These are phyloP conservation scores for Dissoconium aciculare DNA, from an alignment of 2,329 filamentous ascomycete species.

Conservation along the genomic window DNA sequence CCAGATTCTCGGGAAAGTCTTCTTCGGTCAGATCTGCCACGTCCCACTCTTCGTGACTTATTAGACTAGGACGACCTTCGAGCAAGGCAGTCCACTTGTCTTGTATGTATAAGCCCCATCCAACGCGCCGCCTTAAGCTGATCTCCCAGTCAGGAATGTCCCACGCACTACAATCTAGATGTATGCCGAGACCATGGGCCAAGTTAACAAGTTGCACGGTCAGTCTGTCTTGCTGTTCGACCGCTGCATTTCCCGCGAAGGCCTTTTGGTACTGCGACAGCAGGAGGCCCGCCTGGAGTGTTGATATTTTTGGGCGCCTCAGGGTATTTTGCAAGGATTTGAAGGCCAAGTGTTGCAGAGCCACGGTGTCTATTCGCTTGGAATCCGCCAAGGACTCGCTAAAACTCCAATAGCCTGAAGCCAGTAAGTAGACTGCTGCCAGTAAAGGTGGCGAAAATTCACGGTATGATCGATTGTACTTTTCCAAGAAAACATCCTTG, in stretches of 20 bases:
- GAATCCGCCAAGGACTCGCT: slow-evolving; percentile 37
- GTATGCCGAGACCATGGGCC: slow-evolving; percentile 27
- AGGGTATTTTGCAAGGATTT: slow-evolving; percentile 25
- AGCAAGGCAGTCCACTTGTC: slow-evolving; percentile 19
- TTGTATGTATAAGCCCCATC: slow-evolving; percentile 20
- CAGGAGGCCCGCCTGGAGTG: slow-evolving; percentile 27
- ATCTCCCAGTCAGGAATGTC: slow-evolving; percentile 20
- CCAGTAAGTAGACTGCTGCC: slow-evolving; percentile 47
- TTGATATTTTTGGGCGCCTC: slow-evolving; percentile 27
- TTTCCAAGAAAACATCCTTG: slow-evolving; percentile 47
- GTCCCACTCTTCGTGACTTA: slow-evolving; percentile 16
- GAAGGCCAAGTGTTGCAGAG: slow-evolving; percentile 23
- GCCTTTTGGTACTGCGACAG: slow-evolving; percentile 24
- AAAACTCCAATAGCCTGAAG: slow-evolving; percentile 46
- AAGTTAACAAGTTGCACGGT: slow-evolving; percentile 26
- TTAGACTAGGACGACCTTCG: slow-evolving; percentile 17
- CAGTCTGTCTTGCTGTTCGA: slow-evolving; percentile 14
- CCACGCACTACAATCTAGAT: slow-evolving; percentile 19
- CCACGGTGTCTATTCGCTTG: slow-evolving; percentile 28
- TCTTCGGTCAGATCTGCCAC: slow-evolving; percentile 13
- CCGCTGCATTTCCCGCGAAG: slow-evolving; percentile 13
- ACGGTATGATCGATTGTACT: slow-evolving; percentile 42
- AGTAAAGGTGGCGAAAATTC: slow-evolving; percentile 46
- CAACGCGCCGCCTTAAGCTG: slow-evolving; percentile 17
- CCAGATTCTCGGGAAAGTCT: slow-evolving; percentile 21